These are phyloP conservation scores for Neurospora sp. DNA, from an alignment of 495 filamentous ascomycete species.

Conservation along the genomic window DNA sequence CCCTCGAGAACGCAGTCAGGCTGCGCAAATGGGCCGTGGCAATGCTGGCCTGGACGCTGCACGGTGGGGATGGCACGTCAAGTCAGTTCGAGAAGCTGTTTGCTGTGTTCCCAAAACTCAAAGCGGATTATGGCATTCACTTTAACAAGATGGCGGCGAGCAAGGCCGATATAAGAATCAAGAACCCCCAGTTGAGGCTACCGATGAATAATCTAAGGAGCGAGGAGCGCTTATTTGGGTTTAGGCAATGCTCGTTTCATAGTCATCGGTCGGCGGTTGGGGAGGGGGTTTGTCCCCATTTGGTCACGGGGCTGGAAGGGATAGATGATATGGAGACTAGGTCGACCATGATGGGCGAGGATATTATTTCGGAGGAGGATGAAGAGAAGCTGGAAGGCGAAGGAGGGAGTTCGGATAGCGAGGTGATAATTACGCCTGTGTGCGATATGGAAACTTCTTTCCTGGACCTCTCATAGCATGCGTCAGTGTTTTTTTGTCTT, in stretches of 20 bases:
- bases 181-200: slow-evolving; percentile 39
- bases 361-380: neutral
- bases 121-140: slow-evolving; percentile 33
- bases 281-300: slow-evolving; percentile 33
- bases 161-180: slow-evolving; percentile 34
- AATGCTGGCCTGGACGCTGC: slow-evolving; percentile 38
- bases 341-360: neutral
- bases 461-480: slow-evolving; percentile 14
- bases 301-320: neutral
- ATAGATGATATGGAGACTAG: neutral
- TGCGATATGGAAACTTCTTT: slow-evolving; percentile 17
- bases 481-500: neutral
- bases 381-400: slow-evolving; percentile 10
- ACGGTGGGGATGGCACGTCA: slow-evolving; percentile 14
- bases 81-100: slow-evolving; percentile 28
- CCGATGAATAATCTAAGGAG: slow-evolving; percentile 34
- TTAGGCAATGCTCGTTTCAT: slow-evolving; percentile 40
- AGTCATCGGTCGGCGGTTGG: slow-evolving; percentile 34
- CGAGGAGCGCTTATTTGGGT: slow-evolving; percentile 39
- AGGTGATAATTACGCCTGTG: slow-evolving; percentile 15
- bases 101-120: slow-evolving; percentile 24
- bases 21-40: slow-evolving; percentile 40
- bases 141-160: slow-evolving; percentile 30
- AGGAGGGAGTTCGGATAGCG: slow-evolving; percentile 4
- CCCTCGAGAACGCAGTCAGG: slow-evolving; percentile 27